Percentiles rank a stretch among this genome's conserved stretches.
These are phyloP conservation scores for Petunia axillaris DNA, from an alignment of 257 asterid species.

Conservation along the genomic window DNA sequence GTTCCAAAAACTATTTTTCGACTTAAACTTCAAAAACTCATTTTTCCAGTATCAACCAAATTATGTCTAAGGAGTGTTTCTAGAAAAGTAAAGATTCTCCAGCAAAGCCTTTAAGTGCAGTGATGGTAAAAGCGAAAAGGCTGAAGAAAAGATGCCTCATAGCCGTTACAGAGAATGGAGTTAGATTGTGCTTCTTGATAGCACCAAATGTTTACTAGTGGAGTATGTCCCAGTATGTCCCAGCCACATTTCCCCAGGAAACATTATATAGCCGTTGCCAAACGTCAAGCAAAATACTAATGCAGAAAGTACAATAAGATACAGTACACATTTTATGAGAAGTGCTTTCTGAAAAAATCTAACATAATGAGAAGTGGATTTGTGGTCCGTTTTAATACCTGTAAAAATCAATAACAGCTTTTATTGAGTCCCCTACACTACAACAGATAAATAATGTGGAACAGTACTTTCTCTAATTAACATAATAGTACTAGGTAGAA, in stretches of 20 bases:
- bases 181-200: neutral
- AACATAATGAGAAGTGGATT: neutral
- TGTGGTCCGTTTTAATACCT: neutral
- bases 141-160: neutral
- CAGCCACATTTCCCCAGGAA: neutral
- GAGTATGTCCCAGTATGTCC: neutral
- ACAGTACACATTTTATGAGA: neutral
- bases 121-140: neutral
- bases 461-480: neutral
- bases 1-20: too few relatives aligned
- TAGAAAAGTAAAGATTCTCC: neutral
- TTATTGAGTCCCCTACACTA: neutral
- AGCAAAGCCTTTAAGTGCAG: neutral
- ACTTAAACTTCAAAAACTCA: too few relatives aligned
- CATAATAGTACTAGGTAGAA: neutral
- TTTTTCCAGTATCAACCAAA: too few relatives aligned
- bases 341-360: too few relatives aligned
- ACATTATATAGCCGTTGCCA: slow-evolving; percentile 2
- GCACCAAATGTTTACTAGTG: neutral
- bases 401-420: neutral
- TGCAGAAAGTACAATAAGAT: neutral
- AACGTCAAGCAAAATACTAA: neutral
- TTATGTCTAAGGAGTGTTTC: neutral
- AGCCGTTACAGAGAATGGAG: slow-evolving; percentile 21
- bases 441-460: neutral